Percentiles rank a stretch among this genome's conserved stretches.
These are phyloP conservation scores for Pyrenopolyporus hunteri DNA, from an alignment of 495 filamentous ascomycete species.

Conservation along the genomic window DNA sequence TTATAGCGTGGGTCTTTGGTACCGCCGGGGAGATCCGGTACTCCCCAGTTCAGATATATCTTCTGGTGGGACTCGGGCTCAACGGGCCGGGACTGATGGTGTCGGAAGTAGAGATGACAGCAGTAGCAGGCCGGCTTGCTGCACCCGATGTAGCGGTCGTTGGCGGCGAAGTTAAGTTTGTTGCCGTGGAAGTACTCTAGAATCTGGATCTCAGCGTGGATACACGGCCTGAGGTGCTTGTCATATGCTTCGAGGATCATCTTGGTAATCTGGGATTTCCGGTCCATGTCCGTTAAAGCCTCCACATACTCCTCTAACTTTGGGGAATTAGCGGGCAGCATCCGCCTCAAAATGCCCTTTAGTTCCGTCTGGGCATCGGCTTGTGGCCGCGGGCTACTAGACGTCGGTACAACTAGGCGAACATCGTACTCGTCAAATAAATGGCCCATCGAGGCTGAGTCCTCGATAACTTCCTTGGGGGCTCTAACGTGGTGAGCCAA, in stretches of 20 bases:
- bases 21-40: conserved; percentile 14
- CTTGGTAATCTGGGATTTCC: conserved; percentile 8
- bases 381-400: background rate
- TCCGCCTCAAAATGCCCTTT: conserved; percentile 18
- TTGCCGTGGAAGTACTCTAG: conserved; percentile 29
- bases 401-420: background rate
- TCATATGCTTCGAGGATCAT: conserved; percentile 46
- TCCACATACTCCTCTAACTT: conserved; percentile 7
- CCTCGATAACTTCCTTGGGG: conserved; percentile 21
- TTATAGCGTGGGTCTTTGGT: conserved; percentile 4
- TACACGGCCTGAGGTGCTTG: conserved; percentile 25
- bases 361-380: conserved; percentile 23
- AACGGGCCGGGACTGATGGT: conserved; percentile 28
- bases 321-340: conserved; percentile 3
- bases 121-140: conserved; percentile 51
- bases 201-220: conserved; percentile 46
- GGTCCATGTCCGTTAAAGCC: conserved; percentile 6
- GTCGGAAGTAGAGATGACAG: conserved; percentile 43
- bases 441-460: conserved; percentile 3
- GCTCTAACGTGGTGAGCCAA: conserved; percentile 28
- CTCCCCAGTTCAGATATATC: conserved; percentile 46
- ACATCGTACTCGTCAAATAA: conserved; percentile 18
- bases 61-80: conserved; percentile 42
- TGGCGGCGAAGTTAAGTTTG: conserved; percentile 37
- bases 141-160: conserved; percentile 45